Evolutionary conservation across 2,329 filamentous ascomycete species (phyloP).

Genomic region (Dendrostoma leiphaemia): DNA sequence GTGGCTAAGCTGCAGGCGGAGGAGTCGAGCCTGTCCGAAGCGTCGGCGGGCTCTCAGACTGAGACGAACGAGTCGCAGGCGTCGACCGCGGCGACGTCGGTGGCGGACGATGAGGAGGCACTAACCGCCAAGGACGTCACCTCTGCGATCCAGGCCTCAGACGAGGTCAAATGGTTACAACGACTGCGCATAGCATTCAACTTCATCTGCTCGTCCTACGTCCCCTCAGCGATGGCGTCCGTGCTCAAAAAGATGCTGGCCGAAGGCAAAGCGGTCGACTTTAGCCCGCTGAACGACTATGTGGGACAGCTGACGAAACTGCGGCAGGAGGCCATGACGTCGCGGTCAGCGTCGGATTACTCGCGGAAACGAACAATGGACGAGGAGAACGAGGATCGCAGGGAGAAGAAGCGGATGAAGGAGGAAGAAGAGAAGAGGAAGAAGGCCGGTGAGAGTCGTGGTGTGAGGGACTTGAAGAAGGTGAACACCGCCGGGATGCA

Average conservation of each 20-base stretch:
- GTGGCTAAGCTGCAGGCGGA: conserved; percentile 26
- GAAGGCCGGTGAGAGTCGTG: conserved; percentile 72
- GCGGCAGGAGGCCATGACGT: conserved; percentile 67
- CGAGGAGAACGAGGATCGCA: conserved; percentile 65
- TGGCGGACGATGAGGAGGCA: conserved; percentile 30
- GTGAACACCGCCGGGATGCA: conserved; percentile 92
- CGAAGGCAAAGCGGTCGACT: conserved; percentile 50
- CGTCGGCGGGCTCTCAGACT: background rate
- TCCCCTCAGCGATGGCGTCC: conserved; percentile 43
- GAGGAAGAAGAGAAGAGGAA: conserved; percentile 88
- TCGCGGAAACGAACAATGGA: conserved; percentile 66
- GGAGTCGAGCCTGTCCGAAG: conserved; percentile 28
- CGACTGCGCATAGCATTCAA: conserved; percentile 62
- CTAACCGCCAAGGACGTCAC: conserved; percentile 27
- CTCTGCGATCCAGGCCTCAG: conserved; percentile 44
- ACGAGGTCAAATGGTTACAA: conserved; percentile 56
- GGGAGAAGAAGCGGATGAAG: conserved; percentile 79
- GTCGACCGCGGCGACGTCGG: conserved; percentile 46
- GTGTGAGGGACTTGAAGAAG: conserved; percentile 79
- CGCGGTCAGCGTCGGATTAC: conserved; percentile 68
- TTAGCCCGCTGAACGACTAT: conserved; percentile 69
- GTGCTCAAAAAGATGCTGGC: conserved; percentile 41
- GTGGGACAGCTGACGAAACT: conserved; percentile 64
- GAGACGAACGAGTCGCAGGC: conserved; percentile 37
- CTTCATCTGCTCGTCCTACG: conserved; percentile 63